Base-by-base conservation (phyloP, 2,329 filamentous ascomycete genomes). In the Hypoxylon sp. region DNA sequence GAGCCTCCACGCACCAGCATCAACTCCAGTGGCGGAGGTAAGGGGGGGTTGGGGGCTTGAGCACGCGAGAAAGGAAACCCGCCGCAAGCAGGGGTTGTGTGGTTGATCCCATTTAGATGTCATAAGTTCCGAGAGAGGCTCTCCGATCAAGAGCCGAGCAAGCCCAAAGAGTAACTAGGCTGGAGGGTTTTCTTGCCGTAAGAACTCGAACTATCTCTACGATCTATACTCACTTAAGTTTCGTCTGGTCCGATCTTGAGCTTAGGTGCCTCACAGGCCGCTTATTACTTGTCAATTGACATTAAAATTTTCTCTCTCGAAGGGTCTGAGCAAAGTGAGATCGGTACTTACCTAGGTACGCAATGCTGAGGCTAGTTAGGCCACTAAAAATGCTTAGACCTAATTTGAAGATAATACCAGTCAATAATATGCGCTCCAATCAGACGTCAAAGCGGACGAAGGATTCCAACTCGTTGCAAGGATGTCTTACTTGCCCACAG, bases 351-450 rank as follows among this genome's bases (percentile, higher is more conserved):
- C 9, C 32, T 34, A 34, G n/a, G n/a, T 30, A 30, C 5, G 28
- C 28, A 30, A 30, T 1, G 9, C 28, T 30, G 28, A 30, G 28
- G 28, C 6, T 30, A 38, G 34, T n/a, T 38, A 38, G 14, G 34
- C 14, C 14, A 38, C 14, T 38, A n/a, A 14, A 14, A n/a, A 43
- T 21, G 36, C 38, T 43, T 43, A 21, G 34, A 19, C 7, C 38
- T 43, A 43, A 21, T 43, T 21, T 43, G n/a, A 17, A 43, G 38
- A 43, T 11, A 30, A 65, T n/a, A 19, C 45, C 32, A 32, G 32
- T 34, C 41, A 30, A 21, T 43, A 36, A 53, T 68, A 70, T 55
- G 68, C 68, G 68, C 65, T 23, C 68, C 68, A 70, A 70, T 70
- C 65, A 70, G 49, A 7, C 13, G 6, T 21, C 30, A 30, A 2